Percentiles rank a stretch among this genome's conserved stretches.
Conservation (phyloP, 163 green algal genomes). For the Chloromonas sp. region DNA sequence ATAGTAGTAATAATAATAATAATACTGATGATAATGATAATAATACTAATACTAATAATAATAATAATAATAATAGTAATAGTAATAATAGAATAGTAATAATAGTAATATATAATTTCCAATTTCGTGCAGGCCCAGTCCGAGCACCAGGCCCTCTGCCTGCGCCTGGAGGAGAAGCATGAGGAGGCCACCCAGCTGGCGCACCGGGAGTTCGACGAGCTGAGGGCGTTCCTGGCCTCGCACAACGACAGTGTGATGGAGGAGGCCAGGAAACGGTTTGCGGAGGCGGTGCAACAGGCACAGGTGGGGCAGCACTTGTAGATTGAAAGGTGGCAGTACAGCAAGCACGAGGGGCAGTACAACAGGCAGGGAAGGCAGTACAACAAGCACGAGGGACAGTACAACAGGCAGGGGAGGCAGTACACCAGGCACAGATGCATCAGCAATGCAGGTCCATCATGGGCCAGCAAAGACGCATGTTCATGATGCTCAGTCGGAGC, state of each 20-base stretch:
- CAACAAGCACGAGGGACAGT: background rate
- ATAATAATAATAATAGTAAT: no score
- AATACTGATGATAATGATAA: no score
- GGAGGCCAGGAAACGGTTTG: conserved; percentile 24
- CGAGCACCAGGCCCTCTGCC: conserved; percentile 23
- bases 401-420: background rate
- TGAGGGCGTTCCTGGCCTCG: conserved; percentile 23
- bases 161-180: conserved; percentile 25
- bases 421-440: background rate
- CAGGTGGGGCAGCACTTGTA: conserved; percentile 2
- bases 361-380: background rate
- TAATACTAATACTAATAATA: background rate
- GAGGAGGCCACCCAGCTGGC: conserved; percentile 14
- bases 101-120: no score
- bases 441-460: no score
- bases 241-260: conserved; percentile 33
- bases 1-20: no score
- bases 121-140: conserved; percentile 3
- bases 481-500: no score
- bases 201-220: conserved; percentile 31
- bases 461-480: no score
- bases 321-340: background rate
- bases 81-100: no score
- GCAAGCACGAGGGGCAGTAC: background rate
- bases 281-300: conserved; percentile 17